Evolutionary conservation across 2,329 filamentous ascomycete species (phyloP).

Genomic region (Samsoniella hepiali): DNA sequence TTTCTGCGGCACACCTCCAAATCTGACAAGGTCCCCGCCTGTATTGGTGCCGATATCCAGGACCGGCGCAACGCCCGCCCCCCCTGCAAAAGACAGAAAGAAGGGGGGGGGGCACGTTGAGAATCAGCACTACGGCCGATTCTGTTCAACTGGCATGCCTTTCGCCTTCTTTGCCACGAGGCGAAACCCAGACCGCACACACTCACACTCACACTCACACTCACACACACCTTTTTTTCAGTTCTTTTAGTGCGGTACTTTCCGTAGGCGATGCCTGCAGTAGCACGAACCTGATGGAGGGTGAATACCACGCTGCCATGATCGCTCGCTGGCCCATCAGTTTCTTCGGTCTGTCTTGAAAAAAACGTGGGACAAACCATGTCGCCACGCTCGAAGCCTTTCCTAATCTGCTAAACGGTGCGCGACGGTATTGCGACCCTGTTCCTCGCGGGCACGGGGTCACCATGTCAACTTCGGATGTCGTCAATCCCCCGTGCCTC

Average conservation of each 20-base stretch:
- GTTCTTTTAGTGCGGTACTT: not conserved
- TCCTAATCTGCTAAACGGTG: conserved; percentile 7
- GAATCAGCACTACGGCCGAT: conserved; percentile 1
- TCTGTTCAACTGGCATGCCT: not conserved
- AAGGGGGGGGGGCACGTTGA: not conserved
- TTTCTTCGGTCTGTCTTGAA: not conserved
- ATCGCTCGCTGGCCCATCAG: conserved; percentile 7
- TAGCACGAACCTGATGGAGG: not conserved
- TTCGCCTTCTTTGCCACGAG: not conserved
- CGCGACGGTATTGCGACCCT: not conserved
- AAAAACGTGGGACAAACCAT: not conserved
- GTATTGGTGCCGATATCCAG: conserved; percentile 9
- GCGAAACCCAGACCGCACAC: not conserved
- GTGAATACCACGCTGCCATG: conserved; percentile 15
- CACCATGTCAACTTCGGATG: not conserved
- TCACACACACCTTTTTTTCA: not conserved
- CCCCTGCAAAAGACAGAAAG: conserved; percentile 1
- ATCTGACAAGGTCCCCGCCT: conserved; percentile 8
- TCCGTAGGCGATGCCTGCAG: conserved; percentile 13
- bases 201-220: not conserved
- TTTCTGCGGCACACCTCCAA: not conserved
- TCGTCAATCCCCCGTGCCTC: not conserved
- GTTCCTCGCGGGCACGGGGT: too few relatives aligned
- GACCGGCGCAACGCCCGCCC: conserved; percentile 12
- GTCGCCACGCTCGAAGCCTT: not conserved